These are phyloP conservation scores for Aspergillus diversus DNA, from an alignment of 495 filamentous ascomycete species.

Conservation along the genomic window DNA sequence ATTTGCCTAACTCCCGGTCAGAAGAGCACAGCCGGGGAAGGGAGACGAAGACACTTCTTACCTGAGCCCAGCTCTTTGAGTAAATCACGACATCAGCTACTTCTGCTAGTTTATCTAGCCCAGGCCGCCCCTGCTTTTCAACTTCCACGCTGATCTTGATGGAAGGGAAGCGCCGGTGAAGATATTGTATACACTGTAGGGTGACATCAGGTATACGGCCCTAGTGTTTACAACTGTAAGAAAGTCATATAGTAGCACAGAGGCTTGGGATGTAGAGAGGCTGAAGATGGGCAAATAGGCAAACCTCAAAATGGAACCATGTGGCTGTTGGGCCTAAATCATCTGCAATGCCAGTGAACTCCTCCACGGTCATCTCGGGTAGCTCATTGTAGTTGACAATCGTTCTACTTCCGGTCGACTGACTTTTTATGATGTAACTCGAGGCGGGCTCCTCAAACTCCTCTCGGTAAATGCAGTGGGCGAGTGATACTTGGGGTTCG, in stretches of 20 bases:
- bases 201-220: conserved; percentile 68
- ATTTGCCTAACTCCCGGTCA: conserved; percentile 37
- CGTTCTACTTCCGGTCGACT: conserved; percentile 61
- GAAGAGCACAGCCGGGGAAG: neutral
- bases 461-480: conserved; percentile 62
- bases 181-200: conserved; percentile 61
- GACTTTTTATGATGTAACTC: conserved; percentile 71
- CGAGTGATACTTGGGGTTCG: conserved; percentile 48
- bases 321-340: conserved; percentile 30
- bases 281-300: conserved; percentile 17
- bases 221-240: conserved; percentile 39
- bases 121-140: conserved; percentile 66
- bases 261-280: neutral
- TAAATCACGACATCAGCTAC: conserved; percentile 72
- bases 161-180: conserved; percentile 51
- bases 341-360: conserved; percentile 50
- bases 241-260: neutral
- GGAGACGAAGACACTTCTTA: conserved; percentile 32
- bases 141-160: conserved; percentile 67
- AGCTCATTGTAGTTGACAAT: conserved; percentile 72
- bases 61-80: conserved; percentile 70
- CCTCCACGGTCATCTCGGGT: conserved; percentile 63
- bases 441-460: conserved; percentile 61
- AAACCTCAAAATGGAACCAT: conserved; percentile 80
- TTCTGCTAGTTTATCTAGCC: conserved; percentile 62